phyloP scores from a whole-genome alignment of 2,329 filamentous ascomycete species.

The Nemania serpens region DNA sequence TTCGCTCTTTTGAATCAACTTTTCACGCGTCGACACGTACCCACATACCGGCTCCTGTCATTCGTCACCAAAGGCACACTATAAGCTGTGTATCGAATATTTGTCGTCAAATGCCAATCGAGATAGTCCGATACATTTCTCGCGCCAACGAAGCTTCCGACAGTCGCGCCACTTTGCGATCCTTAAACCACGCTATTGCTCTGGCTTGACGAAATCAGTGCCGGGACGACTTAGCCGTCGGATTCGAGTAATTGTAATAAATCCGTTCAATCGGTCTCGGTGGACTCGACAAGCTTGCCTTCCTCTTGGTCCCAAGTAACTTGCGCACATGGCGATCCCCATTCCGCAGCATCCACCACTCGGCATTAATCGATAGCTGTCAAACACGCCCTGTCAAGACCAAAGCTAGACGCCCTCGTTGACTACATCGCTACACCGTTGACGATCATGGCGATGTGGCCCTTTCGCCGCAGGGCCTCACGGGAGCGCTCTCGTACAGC shows the following conservation, averaged over 20 bases:
- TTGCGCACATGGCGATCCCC: slow-evolving; percentile 43
- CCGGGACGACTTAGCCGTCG: background rate
- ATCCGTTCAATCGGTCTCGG: slow-evolving; percentile 14
- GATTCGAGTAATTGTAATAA: slow-evolving; percentile 12
- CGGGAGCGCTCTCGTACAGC: slow-evolving; percentile 58
- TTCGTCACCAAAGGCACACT: slow-evolving; percentile 5
- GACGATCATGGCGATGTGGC: slow-evolving; percentile 76
- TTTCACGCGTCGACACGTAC: slow-evolving; percentile 22
- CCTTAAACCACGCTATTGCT: background rate
- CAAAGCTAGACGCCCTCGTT: slow-evolving; percentile 21
- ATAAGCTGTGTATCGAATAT: background rate
- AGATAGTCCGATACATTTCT: slow-evolving; percentile 29
- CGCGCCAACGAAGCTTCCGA: slow-evolving; percentile 26
- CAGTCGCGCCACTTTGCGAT: slow-evolving; percentile 28
- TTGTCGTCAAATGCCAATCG: slow-evolving; percentile 25
- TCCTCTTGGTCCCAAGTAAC: slow-evolving; percentile 18
- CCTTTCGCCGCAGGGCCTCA: slow-evolving; percentile 75
- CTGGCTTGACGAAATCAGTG: background rate
- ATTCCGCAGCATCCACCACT: slow-evolving; percentile 34
- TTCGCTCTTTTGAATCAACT: slow-evolving; percentile 18
- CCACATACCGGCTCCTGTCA: slow-evolving; percentile 16
- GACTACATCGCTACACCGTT: slow-evolving; percentile 2
- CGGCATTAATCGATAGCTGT: slow-evolving; percentile 36
- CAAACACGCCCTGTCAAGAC: slow-evolving; percentile 30
- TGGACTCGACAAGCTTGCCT: slow-evolving; percentile 22